phyloP scores from a whole-genome alignment of 495 filamentous ascomycete genomes.

The Aspergillus haitiensis region DNA sequence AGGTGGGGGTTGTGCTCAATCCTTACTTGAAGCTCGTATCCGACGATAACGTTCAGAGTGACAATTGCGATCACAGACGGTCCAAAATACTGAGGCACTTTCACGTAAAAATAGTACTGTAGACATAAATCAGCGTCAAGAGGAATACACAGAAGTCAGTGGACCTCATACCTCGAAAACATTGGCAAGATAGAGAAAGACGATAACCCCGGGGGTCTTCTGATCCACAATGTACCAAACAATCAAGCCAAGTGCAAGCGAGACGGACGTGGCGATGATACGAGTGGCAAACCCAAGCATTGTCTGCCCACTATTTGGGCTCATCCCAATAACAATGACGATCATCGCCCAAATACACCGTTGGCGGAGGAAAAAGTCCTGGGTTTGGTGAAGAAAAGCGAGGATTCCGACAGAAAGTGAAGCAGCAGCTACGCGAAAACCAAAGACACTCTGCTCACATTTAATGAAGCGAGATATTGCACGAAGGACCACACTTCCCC shows the following conservation, averaged over 20 bases:
- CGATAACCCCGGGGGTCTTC: slow-evolving; percentile 60
- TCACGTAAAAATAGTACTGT: slow-evolving; percentile 64
- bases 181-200: slow-evolving; percentile 67
- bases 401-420: slow-evolving; percentile 69
- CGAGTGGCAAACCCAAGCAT: slow-evolving; percentile 68
- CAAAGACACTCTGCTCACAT: slow-evolving; percentile 52
- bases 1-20: neutral
- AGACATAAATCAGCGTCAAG: neutral
- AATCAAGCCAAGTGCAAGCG: slow-evolving; percentile 59
- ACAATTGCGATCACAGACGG: slow-evolving; percentile 64
- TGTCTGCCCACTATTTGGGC: slow-evolving; percentile 59
- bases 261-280: slow-evolving; percentile 59
- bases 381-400: slow-evolving; percentile 64
- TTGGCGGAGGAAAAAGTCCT: slow-evolving; percentile 66
- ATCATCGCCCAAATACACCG: slow-evolving; percentile 78
- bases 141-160: neutral
- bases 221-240: slow-evolving; percentile 76
- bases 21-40: slow-evolving; percentile 69
- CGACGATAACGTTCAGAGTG: slow-evolving; percentile 67
- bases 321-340: slow-evolving; percentile 66
- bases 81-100: slow-evolving; percentile 58
- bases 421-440: slow-evolving; percentile 68
- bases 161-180: slow-evolving; percentile 51
- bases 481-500: slow-evolving; percentile 40
- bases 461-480: slow-evolving; percentile 30